Conservation (phyloP, 768 basidiomycete genomes). For the Gloeopeniophorella convolvens region DNA sequence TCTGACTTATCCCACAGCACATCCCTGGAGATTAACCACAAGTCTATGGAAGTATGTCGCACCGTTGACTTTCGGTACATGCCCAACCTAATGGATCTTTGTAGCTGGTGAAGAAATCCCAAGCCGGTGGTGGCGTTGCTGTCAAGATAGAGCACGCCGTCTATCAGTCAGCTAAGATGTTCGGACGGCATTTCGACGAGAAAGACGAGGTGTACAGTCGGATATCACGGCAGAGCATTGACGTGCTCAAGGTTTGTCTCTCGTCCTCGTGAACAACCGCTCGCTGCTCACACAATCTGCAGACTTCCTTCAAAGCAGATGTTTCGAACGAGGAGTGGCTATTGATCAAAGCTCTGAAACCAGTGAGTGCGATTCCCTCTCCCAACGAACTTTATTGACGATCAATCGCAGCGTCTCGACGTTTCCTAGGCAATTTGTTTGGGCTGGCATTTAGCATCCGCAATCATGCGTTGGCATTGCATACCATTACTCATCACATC, state of each 20-base stretch:
- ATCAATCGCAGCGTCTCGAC: conserved; percentile 31
- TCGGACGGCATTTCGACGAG: conserved; percentile 92
- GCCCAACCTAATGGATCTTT: neutral
- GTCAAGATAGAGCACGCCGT: conserved; percentile 98
- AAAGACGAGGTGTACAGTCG: conserved; percentile 91
- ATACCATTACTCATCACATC: neutral
- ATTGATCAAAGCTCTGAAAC: conserved; percentile 83
- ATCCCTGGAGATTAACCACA: conserved; percentile 97
- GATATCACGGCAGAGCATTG: conserved; percentile 89
- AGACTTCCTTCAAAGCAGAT: conserved; percentile 85
- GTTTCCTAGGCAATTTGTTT: conserved; percentile 26
- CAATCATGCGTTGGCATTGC: neutral
- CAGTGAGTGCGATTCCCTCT: conserved; percentile 37
- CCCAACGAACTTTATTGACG: neutral
- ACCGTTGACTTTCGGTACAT: neutral
- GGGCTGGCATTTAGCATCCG: neutral
- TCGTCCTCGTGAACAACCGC: neutral
- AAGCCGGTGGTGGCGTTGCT: conserved; percentile 94
- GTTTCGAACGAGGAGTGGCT: conserved; percentile 90
- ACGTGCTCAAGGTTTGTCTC: conserved; percentile 78
- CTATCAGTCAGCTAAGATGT: conserved; percentile 93
- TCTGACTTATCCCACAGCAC: conserved; percentile 46
- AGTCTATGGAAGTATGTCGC: conserved; percentile 61
- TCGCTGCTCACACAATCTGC: conserved; percentile 15
- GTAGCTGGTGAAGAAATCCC: conserved; percentile 85